Evolutionary conservation across 306 rosid genomes (phyloP).

Genomic region (Purshia tridentata): DNA sequence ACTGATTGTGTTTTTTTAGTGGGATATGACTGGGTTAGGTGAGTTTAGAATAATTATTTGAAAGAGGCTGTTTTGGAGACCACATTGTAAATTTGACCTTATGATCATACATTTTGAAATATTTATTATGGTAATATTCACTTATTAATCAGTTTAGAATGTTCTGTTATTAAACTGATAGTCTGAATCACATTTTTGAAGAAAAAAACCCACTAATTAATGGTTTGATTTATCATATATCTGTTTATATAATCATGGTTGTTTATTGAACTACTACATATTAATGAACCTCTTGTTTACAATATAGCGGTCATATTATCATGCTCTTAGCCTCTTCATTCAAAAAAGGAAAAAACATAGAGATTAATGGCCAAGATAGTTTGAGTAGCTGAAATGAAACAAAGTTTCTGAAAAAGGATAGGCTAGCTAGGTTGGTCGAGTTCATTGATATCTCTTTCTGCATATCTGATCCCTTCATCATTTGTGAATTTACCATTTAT

Average conservation of each 20-base stretch:
- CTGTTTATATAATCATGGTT: neutral
- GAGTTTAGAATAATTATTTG: conserved; percentile 27
- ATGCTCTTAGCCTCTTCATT: neutral
- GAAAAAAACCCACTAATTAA: too few species aligned
- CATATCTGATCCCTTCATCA: conserved; percentile 7
- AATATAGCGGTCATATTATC: neutral
- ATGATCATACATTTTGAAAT: conserved; percentile 9
- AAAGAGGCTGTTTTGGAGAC: conserved; percentile 16
- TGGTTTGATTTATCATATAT: too few species aligned
- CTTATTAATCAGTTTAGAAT: neutral
- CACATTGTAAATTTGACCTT: neutral
- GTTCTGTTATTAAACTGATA: too few species aligned
- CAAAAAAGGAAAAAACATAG: neutral
- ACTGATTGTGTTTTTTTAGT: conserved; percentile 35
- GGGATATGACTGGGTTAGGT: conserved; percentile 49
- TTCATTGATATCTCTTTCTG: neutral
- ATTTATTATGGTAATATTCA: neutral
- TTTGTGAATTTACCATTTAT: conserved; percentile 4
- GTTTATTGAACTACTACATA: neutral
- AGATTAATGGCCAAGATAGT: neutral
- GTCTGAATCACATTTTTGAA: too few species aligned
- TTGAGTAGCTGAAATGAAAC: conserved; percentile 6
- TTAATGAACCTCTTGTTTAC: conserved; percentile 1
- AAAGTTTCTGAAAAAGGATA: conserved; percentile 3
- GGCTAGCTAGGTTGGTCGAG: neutral